Conservation (phyloP, 768 basidiomycete species). For the Lactarius vividus region DNA sequence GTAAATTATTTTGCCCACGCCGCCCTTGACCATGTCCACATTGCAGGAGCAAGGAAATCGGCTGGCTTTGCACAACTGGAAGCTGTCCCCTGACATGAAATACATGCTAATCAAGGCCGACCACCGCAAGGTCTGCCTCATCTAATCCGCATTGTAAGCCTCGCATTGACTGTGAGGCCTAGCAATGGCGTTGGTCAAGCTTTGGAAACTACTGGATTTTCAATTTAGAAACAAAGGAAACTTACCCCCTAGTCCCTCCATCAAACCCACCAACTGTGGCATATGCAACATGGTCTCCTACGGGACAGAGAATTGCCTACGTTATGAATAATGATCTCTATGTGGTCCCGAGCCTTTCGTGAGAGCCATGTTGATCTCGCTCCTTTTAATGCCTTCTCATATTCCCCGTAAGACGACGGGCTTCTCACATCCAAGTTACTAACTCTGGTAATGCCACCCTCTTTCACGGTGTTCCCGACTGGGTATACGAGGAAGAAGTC, state of each 20-base stretch:
- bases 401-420: conserved; percentile 34
- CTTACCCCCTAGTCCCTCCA: conserved; percentile 68
- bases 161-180: conserved; percentile 18
- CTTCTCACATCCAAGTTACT: conserved; percentile 71
- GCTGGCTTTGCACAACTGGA: conserved; percentile 61
- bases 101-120: conserved; percentile 81
- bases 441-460: conserved; percentile 74
- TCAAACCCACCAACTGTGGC: conserved; percentile 67
- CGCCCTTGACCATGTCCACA: conserved; percentile 22
- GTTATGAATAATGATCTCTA: conserved; percentile 90
- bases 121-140: conserved; percentile 56
- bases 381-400: conserved; percentile 14
- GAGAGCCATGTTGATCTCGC: conserved; percentile 31
- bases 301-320: conserved; percentile 79
- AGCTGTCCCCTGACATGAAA: conserved; percentile 87
- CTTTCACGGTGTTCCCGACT: conserved; percentile 94
- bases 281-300: conserved; percentile 87
- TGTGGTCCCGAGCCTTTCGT: conserved; percentile 67
- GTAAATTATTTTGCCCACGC: conserved; percentile 1
- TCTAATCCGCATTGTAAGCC: conserved; percentile 24
- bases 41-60: conserved; percentile 52
- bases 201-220: conserved; percentile 95
- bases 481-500: conserved; percentile 97
- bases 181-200: conserved; percentile 95
- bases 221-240: conserved; percentile 62